A percentile compares a stretch with the other conserved stretches of the same genome.
These are phyloP conservation scores for Dactylellina cionopaga DNA, from an alignment of 2,329 filamentous ascomycete genomes.

Conservation along the genomic window DNA sequence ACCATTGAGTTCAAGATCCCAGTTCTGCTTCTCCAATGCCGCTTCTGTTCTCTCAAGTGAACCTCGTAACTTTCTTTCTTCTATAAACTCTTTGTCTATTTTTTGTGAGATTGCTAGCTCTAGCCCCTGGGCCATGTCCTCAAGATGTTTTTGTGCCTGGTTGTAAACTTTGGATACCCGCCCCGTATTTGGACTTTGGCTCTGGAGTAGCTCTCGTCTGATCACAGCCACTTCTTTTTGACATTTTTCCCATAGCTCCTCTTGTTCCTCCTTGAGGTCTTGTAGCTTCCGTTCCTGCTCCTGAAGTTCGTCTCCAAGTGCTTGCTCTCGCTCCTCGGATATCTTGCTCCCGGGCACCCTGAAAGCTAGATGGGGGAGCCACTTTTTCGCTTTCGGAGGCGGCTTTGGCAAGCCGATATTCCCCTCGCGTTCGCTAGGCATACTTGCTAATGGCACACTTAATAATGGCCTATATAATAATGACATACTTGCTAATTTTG, in stretches of 20 bases:
- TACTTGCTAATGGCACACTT: too few species aligned
- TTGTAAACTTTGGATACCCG: background rate
- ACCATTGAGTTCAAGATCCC: background rate
- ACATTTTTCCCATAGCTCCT: background rate
- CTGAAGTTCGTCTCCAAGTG: background rate
- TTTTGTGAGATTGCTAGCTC: background rate
- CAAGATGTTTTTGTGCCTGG: background rate
- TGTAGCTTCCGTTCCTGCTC: background rate
- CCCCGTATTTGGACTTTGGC: background rate
- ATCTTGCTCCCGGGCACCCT: background rate
- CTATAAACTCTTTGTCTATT: background rate
- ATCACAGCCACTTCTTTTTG: background rate
- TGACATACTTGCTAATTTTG: too few species aligned
- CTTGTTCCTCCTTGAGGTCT: background rate
- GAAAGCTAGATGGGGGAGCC: background rate
- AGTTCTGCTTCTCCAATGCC: background rate
- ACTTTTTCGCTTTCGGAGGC: background rate
- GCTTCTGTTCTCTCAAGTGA: background rate
- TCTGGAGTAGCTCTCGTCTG: background rate
- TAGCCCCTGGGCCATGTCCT: background rate
- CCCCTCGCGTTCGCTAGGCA: too few species aligned
- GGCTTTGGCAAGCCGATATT: background rate
- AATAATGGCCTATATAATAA: too few species aligned
- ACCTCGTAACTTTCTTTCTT: background rate
- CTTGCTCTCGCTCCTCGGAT: background rate